phyloP scores from a whole-genome alignment of 2,329 filamentous ascomycete species.

The Fusarium sp. region DNA sequence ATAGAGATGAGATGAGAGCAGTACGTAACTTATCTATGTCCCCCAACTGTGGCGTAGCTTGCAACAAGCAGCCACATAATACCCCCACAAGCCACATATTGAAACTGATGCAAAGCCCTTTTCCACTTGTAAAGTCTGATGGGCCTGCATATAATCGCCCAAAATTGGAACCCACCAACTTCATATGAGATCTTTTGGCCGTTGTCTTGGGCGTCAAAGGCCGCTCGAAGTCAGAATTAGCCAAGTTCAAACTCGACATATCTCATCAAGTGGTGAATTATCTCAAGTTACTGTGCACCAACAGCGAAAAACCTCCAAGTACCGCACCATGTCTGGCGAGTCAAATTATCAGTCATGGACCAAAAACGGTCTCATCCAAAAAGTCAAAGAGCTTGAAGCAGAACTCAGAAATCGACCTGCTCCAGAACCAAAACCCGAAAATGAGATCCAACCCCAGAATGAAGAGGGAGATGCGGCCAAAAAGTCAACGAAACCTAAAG shows the following conservation, averaged over 20 bases:
- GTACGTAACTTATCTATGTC: slow-evolving; percentile 43
- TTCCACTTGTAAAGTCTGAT: slow-evolving; percentile 37
- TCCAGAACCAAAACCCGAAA: slow-evolving; percentile 20
- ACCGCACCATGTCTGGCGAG: slow-evolving; percentile 48
- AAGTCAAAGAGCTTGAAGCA: slow-evolving; percentile 74
- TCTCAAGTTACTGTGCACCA: slow-evolving; percentile 17
- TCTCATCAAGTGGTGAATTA: slow-evolving; percentile 41
- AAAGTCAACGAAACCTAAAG: slow-evolving; percentile 51
- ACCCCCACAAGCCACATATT: slow-evolving; percentile 32
- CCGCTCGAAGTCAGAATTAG: slow-evolving; percentile 36
- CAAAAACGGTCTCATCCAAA: slow-evolving; percentile 73
- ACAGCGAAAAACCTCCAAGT: slow-evolving; percentile 30
- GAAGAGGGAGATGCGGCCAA: slow-evolving; percentile 24
- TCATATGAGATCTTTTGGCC: slow-evolving; percentile 46
- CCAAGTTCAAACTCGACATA: slow-evolving; percentile 21
- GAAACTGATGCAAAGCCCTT: slow-evolving; percentile 38
- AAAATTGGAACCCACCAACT: slow-evolving; percentile 43
- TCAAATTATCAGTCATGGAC: slow-evolving; percentile 73
- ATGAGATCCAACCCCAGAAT: not conserved
- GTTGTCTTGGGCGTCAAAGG: slow-evolving; percentile 43
- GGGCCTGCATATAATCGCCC: slow-evolving; percentile 40
- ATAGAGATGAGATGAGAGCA: slow-evolving; percentile 40
- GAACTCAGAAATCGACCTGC: slow-evolving; percentile 65
- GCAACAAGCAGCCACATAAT: slow-evolving; percentile 27
- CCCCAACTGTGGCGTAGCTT: slow-evolving; percentile 33